Percentiles rank a stretch among this genome's conserved stretches.
phyloP scores from a whole-genome alignment of 2,329 filamentous ascomycete species.

The Daldinia eschscholtzii region DNA sequence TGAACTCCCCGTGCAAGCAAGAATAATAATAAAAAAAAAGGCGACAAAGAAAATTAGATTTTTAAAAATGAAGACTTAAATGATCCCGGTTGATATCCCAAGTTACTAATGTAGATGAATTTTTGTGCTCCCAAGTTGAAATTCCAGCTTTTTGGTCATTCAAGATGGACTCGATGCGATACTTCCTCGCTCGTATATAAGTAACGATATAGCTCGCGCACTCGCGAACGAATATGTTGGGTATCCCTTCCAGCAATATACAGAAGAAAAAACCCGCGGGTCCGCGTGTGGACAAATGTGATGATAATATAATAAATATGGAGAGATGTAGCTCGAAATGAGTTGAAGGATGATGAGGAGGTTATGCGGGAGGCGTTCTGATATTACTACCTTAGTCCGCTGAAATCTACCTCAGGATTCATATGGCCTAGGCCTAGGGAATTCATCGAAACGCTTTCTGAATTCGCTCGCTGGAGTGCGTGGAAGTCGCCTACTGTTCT shows the following conservation, averaged over 20 bases:
- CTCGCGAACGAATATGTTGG: conserved; percentile 11
- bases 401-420: conserved; percentile 58
- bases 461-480: conserved; percentile 60
- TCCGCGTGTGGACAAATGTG: conserved; percentile 8
- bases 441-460: conserved; percentile 56
- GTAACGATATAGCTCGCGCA: conserved; percentile 16
- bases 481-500: conserved; percentile 65
- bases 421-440: conserved; percentile 54
- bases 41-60: not conserved
- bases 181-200: conserved; percentile 13
- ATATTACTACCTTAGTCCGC: conserved; percentile 52
- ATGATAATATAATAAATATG: conserved; percentile 15
- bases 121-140: conserved; percentile 9
- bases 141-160: not conserved
- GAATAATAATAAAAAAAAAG: conserved; percentile 14
- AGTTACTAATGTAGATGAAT: not conserved
- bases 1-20: conserved; percentile 14
- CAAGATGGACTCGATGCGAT: conserved; percentile 5
- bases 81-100: conserved; percentile 26
- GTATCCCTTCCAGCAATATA: conserved; percentile 14
- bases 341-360: no score
- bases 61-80: conserved; percentile 12
- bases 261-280: conserved; percentile 6
- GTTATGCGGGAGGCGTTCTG: not conserved
- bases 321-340: not conserved